Conservation (phyloP, 2,329 filamentous ascomycete species). For the Aulographum hederae region DNA sequence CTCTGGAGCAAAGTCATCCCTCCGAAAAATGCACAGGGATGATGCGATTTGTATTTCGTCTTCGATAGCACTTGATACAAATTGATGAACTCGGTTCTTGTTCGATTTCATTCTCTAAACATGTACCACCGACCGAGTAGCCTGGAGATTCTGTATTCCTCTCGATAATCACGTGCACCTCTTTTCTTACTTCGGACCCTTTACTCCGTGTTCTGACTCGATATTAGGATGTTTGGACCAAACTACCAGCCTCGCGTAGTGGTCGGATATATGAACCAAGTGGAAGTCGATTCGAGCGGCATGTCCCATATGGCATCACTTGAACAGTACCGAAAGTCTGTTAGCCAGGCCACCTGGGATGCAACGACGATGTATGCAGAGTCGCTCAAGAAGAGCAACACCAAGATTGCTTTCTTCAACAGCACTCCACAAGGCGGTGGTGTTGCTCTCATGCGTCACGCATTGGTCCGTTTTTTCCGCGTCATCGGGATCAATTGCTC, state of each 20-base stretch:
- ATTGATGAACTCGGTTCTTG: too few species aligned
- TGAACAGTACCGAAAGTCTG: constrained; percentile 42
- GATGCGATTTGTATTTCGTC: too few species aligned
- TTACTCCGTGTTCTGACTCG: too few species aligned
- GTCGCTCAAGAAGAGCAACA: constrained; percentile 42
- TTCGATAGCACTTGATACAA: too few species aligned
- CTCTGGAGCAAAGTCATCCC: too few species aligned
- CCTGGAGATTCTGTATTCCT: too few species aligned
- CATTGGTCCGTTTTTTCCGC: constrained; percentile 52
- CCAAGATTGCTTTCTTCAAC: constrained; percentile 62
- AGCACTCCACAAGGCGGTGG: constrained; percentile 68
- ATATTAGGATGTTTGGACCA: constrained; percentile 56
- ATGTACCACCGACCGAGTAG: too few species aligned
- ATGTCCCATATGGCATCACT: constrained; percentile 40
- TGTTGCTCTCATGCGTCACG: constrained; percentile 67
- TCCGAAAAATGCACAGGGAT: too few species aligned
- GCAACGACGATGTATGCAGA: constrained; percentile 44
- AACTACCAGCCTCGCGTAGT: constrained; percentile 48
- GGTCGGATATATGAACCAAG: constrained; percentile 47
- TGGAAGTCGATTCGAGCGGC: constrained; percentile 52
- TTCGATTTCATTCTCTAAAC: too few species aligned
- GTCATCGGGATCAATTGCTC: constrained; percentile 48
- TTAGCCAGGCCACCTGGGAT: constrained; percentile 43
- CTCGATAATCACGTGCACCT: too few species aligned
- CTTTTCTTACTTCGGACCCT: too few species aligned